Percentiles rank a stretch among this genome's conserved stretches.
phyloP scores from a whole-genome alignment of 768 basidiomycete species.

The Podaxis pistillaris region DNA sequence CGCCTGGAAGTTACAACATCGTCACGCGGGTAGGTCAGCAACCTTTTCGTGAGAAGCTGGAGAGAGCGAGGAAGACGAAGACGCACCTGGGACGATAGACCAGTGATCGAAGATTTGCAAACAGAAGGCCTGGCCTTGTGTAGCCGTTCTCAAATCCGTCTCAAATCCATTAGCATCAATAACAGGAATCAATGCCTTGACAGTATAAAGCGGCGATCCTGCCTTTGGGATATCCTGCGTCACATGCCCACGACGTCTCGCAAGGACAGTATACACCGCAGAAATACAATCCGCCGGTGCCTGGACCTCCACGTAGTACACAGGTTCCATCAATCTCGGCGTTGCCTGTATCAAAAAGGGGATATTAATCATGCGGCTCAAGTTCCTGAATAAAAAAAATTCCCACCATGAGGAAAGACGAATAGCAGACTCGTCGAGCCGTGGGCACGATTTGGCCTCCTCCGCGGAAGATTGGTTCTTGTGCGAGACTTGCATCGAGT shows the following conservation, averaged over 20 bases:
- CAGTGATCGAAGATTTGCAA: slow-evolving; percentile 98
- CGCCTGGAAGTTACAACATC: slow-evolving; percentile 49
- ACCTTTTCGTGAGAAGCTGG: slow-evolving; percentile 21
- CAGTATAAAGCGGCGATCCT: slow-evolving; percentile 95
- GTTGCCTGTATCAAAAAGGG: slow-evolving; percentile 60
- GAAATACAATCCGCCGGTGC: slow-evolving; percentile 98
- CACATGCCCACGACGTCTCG: slow-evolving; percentile 98
- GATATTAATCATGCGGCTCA: slow-evolving; percentile 6
- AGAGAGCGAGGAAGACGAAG: slow-evolving; percentile 17
- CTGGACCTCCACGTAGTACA: slow-evolving; percentile 99
- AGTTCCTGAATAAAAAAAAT: slow-evolving; percentile 10
- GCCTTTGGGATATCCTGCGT: slow-evolving; percentile 98
- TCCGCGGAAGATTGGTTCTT: slow-evolving; percentile 96
- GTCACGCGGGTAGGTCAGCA: slow-evolving; percentile 9
- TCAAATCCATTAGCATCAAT: slow-evolving; percentile 99
- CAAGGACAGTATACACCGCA: slow-evolving; percentile 96
- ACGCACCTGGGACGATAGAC: slow-evolving; percentile 93
- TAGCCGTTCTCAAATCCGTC: slow-evolving; percentile 95
- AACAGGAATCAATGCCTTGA: slow-evolving; percentile 97
- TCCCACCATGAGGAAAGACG: slow-evolving; percentile 95
- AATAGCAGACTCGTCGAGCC: slow-evolving; percentile 98
- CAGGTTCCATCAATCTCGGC: slow-evolving; percentile 93
- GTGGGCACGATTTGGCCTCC: slow-evolving; percentile 99
- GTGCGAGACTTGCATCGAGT: slow-evolving; percentile 87
- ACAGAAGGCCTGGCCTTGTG: slow-evolving; percentile 99